Conservation (phyloP, 2,329 filamentous ascomycete species). For the Akanthomyces uredinophilus region DNA sequence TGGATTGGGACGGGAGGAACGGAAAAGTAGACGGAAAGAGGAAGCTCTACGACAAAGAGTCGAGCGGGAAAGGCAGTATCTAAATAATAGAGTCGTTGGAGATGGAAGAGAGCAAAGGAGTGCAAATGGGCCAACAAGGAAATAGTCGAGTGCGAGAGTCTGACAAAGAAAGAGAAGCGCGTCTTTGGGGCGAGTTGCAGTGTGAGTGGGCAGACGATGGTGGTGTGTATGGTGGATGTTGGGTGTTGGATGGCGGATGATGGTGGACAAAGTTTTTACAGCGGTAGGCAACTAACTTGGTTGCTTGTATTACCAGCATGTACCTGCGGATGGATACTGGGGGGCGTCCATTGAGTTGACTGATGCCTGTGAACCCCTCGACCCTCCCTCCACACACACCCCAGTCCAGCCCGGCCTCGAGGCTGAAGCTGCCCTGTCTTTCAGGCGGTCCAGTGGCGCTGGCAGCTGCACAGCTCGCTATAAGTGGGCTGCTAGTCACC, state of each 20-base stretch:
- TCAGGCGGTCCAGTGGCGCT: background rate
- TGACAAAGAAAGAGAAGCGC: constrained; percentile 12
- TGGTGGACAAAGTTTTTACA: background rate
- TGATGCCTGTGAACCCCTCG: too few relatives aligned
- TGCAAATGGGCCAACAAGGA: background rate
- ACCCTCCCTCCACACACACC: too few relatives aligned
- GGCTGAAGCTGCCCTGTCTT: too few relatives aligned
- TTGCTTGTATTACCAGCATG: too few relatives aligned
- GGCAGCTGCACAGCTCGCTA: background rate
- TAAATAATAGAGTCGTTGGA: background rate
- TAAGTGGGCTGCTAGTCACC: background rate
- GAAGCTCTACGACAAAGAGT: constrained; percentile 11
- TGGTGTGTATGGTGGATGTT: background rate
- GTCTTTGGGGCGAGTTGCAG: background rate
- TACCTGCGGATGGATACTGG: too few relatives aligned
- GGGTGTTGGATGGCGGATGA: background rate
- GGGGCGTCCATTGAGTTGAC: background rate
- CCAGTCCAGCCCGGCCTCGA: too few relatives aligned
- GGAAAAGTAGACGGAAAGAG: constrained; percentile 15
- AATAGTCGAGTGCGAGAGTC: constrained; percentile 1
- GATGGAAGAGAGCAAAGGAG: background rate
- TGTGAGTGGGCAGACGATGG: background rate
- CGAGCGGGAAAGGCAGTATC: constrained; percentile 8
- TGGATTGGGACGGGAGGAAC: background rate
- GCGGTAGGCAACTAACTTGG: too few relatives aligned